Base-by-base conservation (phyloP, 176 grass and related monocot genomes). In the Zoysia pacifica region DNA sequence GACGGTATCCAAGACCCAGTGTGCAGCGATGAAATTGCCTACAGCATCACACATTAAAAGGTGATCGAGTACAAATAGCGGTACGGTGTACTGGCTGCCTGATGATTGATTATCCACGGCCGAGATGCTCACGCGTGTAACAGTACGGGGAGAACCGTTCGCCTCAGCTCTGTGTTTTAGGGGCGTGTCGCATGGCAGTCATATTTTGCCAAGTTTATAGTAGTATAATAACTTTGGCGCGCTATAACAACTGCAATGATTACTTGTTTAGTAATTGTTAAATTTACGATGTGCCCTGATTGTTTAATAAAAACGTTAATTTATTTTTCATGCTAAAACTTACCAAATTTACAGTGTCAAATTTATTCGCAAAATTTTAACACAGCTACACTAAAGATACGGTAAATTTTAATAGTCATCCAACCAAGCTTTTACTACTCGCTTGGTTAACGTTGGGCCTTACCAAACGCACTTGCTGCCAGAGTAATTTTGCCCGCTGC, bases 391-490 rank as follows among this genome's bases (percentile, higher is more conserved):
- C 28, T 28, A 28, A 28, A 28, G 28, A 28, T 28, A 28, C 28
- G 28, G 28, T 28, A 28, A 28, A 28, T 28, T 28, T 45, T 45
- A 45, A 45, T 6, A 45, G 44, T 45, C 44, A 45, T 45, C 44
- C 3, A 45, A 45, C 44, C 44, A 45, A 4, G 52, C 43, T 6
- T 69, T 75, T 60, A 14, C 39, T 60, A 9, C 64, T 63, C 70
- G 54, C 11, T 40, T 76, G 58, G 11, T 11, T 35, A 16, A 13
- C 36, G 61, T 35, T 73, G 62, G 52, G 7, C 50, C 51, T 75
- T 65, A 81, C 84, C 84, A 10, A 75, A 69, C 84, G 44, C 84
- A 80, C 77, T 80, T 11, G 15, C 18, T 51, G 28, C 28, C 28
- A 28, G 28, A 51, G 39, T 28, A 28, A 28, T 28, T 28, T 28